phyloP scores from a whole-genome alignment of 1,284 basidiomycete genomes.

The Pisolithus thermaeus region DNA sequence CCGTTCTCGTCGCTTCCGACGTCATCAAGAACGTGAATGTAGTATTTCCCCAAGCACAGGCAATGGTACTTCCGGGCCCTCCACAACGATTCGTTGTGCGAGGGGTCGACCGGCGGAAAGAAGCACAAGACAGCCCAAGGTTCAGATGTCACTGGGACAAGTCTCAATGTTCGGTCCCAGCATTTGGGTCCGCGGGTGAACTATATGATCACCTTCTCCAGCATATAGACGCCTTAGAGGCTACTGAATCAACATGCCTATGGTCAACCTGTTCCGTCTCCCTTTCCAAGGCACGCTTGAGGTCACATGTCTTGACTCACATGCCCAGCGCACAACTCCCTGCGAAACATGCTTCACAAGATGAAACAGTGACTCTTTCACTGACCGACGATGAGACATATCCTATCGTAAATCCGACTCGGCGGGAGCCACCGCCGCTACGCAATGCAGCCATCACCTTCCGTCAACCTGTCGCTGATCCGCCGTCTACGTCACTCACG shows the following conservation, averaged over 20 bases:
- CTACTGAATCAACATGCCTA: slow-evolving; percentile 45
- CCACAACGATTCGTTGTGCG: slow-evolving; percentile 74
- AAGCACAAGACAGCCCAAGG: slow-evolving; percentile 44
- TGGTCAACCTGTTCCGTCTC: slow-evolving; percentile 61
- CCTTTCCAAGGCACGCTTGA: slow-evolving; percentile 45
- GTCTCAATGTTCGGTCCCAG: slow-evolving; percentile 43
- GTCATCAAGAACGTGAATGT: slow-evolving; percentile 82
- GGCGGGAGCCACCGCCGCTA: slow-evolving; percentile 56
- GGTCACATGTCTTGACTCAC: slow-evolving; percentile 68
- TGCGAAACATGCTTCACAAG: slow-evolving; percentile 57
- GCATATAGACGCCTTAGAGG: slow-evolving; percentile 44
- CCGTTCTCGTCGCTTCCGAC: slow-evolving; percentile 72
- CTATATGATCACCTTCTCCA: slow-evolving; percentile 66
- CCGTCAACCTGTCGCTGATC: slow-evolving; percentile 51
- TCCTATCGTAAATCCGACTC: slow-evolving; percentile 56
- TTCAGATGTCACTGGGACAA: slow-evolving; percentile 70
- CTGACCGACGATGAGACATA: slow-evolving; percentile 43
- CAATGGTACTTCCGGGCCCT: slow-evolving; percentile 72
- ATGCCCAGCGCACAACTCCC: slow-evolving; percentile 50
- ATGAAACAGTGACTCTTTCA: slow-evolving; percentile 61
- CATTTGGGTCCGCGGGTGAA: slow-evolving; percentile 47
- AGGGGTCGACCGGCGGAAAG: slow-evolving; percentile 66
- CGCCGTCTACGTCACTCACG: slow-evolving; percentile 66
- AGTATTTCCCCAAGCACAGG: slow-evolving; percentile 74
- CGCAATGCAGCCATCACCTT: slow-evolving; percentile 53